phyloP scores from a whole-genome alignment of 768 basidiomycete genomes.

The Suillus ampliporus region DNA sequence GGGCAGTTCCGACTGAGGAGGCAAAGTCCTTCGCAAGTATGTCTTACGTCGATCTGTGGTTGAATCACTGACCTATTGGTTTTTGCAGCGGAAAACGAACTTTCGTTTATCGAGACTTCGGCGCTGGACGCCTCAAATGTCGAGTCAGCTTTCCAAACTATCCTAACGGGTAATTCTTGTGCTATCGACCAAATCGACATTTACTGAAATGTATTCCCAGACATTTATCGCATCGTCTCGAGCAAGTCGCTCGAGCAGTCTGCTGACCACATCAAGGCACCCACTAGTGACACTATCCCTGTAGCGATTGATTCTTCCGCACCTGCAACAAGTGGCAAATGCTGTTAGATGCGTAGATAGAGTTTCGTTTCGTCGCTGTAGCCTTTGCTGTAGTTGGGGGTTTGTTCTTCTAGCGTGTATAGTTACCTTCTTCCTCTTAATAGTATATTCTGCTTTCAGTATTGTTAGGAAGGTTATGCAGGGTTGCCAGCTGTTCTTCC shows the following conservation, averaged over 20 bases:
- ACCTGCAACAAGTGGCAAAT: constrained; percentile 58
- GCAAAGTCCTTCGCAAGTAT: constrained; percentile 89
- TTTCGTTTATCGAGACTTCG: constrained; percentile 98
- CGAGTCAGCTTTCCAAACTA: constrained; percentile 96
- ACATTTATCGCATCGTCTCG: constrained; percentile 97
- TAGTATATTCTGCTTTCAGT: constrained; percentile 13
- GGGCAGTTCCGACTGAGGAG: constrained; percentile 97
- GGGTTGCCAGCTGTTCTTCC: not conserved
- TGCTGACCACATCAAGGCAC: constrained; percentile 76
- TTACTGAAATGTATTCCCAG: constrained; percentile 45
- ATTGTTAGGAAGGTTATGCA: too few relatives aligned
- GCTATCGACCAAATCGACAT: not conserved
- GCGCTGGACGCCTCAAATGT: constrained; percentile 99
- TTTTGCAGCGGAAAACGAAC: constrained; percentile 78
- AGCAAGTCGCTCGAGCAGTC: constrained; percentile 92
- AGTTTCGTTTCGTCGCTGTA: constrained; percentile 16
- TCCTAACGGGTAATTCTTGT: constrained; percentile 74
- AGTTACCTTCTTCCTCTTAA: constrained; percentile 33
- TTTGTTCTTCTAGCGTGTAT: constrained; percentile 28
- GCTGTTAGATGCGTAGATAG: constrained; percentile 52
- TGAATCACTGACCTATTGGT: not conserved
- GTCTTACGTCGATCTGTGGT: constrained; percentile 34
- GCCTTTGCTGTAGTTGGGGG: constrained; percentile 16
- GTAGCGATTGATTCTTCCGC: constrained; percentile 72
- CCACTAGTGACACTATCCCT: constrained; percentile 77